Conservation (phyloP, 2,329 filamentous ascomycete genomes). For the Sclerotinia sclerotiorum region DNA sequence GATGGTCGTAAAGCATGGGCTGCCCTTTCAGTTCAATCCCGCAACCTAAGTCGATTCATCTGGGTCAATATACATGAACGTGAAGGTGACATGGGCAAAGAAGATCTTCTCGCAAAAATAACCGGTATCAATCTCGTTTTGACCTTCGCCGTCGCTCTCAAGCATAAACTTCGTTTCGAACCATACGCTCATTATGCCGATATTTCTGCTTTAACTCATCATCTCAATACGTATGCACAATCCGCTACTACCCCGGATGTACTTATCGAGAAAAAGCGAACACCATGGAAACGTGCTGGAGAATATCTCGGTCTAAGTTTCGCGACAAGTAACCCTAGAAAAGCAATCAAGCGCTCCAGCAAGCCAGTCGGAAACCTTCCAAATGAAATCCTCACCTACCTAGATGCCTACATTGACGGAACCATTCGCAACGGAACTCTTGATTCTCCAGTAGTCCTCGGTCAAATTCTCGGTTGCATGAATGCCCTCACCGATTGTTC, state of each 20-base stretch:
- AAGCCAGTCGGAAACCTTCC: conserved; percentile 80
- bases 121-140: conserved; percentile 70
- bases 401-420: conserved; percentile 47
- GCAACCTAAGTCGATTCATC: conserved; percentile 72
- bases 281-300: conserved; percentile 60
- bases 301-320: conserved; percentile 76
- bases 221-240: conserved; percentile 74
- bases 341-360: conserved; percentile 70
- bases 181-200: conserved; percentile 77
- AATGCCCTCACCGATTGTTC: conserved; percentile 69
- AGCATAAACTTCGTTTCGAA: conserved; percentile 82
- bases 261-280: conserved; percentile 29
- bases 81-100: conserved; percentile 56
- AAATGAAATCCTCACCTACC: conserved; percentile 73
- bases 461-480: conserved; percentile 43
- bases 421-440: conserved; percentile 42
- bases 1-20: conserved; percentile 66
- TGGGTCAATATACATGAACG: conserved; percentile 76
- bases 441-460: conserved; percentile 33
- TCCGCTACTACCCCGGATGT: conserved; percentile 47
- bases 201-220: conserved; percentile 65
- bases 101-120: conserved; percentile 68
- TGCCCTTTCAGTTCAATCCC: conserved; percentile 58
- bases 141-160: conserved; percentile 74
- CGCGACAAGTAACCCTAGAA: conserved; percentile 74